Percentiles rank a stretch among this genome's conserved stretches.
Evolutionary conservation across 352 stramenopile species (phyloP).

Genomic region (Phytophthora pluvialis): DNA sequence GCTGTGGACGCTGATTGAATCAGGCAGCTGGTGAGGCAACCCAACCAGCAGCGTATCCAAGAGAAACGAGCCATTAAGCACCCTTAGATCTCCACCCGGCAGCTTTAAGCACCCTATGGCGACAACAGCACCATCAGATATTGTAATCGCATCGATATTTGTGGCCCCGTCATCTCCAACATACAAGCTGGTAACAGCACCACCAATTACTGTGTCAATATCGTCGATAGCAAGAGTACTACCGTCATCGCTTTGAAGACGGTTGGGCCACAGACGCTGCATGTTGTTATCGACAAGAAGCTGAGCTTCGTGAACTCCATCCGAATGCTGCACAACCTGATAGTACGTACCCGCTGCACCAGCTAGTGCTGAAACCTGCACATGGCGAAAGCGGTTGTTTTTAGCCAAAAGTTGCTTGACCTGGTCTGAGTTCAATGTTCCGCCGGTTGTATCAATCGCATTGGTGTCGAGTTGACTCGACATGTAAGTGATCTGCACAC

Average conservation of each 20-base stretch:
- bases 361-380: constrained; percentile 51
- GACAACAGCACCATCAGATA: constrained; percentile 58
- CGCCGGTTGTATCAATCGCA: constrained; percentile 63
- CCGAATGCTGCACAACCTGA: constrained; percentile 58
- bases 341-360: constrained; percentile 69
- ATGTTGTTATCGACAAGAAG: constrained; percentile 52
- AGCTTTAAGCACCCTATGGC: constrained; percentile 43
- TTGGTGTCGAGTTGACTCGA: constrained; percentile 69
- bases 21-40: constrained; percentile 17
- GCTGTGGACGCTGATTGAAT: constrained; percentile 31
- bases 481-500: constrained; percentile 71
- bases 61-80: constrained; percentile 60
- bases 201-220: constrained; percentile 43
- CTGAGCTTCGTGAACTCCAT: constrained; percentile 53
- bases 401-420: constrained; percentile 35
- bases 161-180: constrained; percentile 28
- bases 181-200: constrained; percentile 56
- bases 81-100: constrained; percentile 42
- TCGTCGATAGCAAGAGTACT: constrained; percentile 29
- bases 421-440: constrained; percentile 31
- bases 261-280: constrained; percentile 38
- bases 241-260: constrained; percentile 32
- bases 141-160: constrained; percentile 47
- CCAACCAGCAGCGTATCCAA: constrained; percentile 46
- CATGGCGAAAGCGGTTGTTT: constrained; percentile 40